Percentiles rank a stretch among this genome's conserved stretches.
phyloP scores from a whole-genome alignment of 768 basidiomycete species.

The Russula vinacea region DNA sequence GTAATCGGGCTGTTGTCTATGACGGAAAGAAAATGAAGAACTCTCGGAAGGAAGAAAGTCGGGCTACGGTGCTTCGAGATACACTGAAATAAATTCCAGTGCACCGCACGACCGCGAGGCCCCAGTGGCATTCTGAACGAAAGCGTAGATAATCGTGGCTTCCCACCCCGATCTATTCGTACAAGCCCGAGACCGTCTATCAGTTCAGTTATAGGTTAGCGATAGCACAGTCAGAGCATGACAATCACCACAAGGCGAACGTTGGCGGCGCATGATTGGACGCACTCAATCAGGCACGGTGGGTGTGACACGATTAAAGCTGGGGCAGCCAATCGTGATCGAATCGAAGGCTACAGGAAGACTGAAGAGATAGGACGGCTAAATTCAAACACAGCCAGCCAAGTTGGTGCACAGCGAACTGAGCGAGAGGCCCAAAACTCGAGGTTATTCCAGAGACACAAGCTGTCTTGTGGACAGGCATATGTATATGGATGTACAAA shows the following conservation, averaged over 20 bases:
- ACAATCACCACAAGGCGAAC: background rate
- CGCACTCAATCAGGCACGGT: background rate
- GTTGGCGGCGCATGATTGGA: constrained; percentile 14
- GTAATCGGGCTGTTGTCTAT: background rate
- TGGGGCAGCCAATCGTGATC: constrained; percentile 6
- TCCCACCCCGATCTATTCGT: background rate
- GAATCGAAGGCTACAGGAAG: constrained; percentile 7
- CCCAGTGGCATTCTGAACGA: background rate
- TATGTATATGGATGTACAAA: background rate
- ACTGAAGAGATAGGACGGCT: too few species aligned
- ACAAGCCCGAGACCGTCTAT: too few species aligned
- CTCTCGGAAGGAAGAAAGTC: background rate
- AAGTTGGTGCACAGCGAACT: background rate
- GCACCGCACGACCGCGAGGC: background rate
- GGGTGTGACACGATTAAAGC: constrained; percentile 7
- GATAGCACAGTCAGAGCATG: background rate
- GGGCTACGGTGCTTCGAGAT: too few species aligned
- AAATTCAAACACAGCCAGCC: background rate
- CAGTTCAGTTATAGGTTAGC: background rate
- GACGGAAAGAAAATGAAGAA: background rate
- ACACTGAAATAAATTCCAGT: background rate
- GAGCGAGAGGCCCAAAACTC: background rate
- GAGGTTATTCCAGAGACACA: background rate
- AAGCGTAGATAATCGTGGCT: background rate
- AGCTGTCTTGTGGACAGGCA: background rate